Evolutionary conservation across 2,329 filamentous ascomycete species (phyloP).

Genomic region (Aspergillus spinulosporus): DNA sequence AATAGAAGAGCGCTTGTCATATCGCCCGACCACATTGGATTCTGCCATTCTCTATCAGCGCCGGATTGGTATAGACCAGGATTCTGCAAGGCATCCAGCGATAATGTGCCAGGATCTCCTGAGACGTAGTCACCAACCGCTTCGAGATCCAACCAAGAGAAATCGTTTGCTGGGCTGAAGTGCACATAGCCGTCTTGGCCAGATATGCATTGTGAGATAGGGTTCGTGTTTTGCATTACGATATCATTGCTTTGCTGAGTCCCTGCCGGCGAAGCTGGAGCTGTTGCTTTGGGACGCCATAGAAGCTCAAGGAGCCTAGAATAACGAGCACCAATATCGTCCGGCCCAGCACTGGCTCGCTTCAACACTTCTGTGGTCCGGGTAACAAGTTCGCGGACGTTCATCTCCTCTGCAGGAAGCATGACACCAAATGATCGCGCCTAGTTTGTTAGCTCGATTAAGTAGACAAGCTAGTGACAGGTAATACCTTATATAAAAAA

Average conservation of each 20-base stretch:
- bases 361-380: slow-evolving; percentile 62
- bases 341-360: slow-evolving; percentile 57
- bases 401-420: slow-evolving; percentile 54
- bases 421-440: slow-evolving; percentile 62
- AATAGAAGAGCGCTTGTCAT: slow-evolving; percentile 41
- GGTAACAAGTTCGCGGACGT: slow-evolving; percentile 58
- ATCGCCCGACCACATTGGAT: slow-evolving; percentile 44
- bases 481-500: slow-evolving; percentile 62
- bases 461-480: too few relatives aligned
- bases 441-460: slow-evolving; percentile 28
- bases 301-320: slow-evolving; percentile 61
- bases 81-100: slow-evolving; percentile 39
- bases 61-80: slow-evolving; percentile 32
- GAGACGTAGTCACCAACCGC: slow-evolving; percentile 60
- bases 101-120: slow-evolving; percentile 43
- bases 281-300: slow-evolving; percentile 52
- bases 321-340: slow-evolving; percentile 63
- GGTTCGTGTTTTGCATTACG: slow-evolving; percentile 31
- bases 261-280: slow-evolving; percentile 27
- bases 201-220: slow-evolving; percentile 34
- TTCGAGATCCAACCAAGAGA: slow-evolving; percentile 63
- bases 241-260: slow-evolving; percentile 35
- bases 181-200: slow-evolving; percentile 39
- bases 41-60: slow-evolving; percentile 41
- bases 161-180: slow-evolving; percentile 54